Base-by-base conservation (phyloP, 1,139 yeast genomes). In the Nakaseomyces kungkrabaensis region DNA sequence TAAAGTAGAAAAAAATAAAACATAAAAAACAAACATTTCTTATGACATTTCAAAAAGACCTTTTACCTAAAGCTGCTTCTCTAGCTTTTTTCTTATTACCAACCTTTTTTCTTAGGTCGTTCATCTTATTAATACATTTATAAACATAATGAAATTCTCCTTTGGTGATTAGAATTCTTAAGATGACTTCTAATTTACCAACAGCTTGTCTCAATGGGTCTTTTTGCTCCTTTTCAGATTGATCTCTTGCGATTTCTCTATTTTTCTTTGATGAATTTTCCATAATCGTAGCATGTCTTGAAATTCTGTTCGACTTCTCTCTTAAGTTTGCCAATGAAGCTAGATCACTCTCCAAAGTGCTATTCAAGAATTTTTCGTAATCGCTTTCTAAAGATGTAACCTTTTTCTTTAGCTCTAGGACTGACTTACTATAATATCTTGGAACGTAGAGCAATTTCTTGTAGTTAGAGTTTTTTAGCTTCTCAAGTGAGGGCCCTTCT, bases 401-500 rank as follows among this genome's bases (percentile, higher is more conserved):
- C 58, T 83, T 89, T 37, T 68, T 75, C 52, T 73, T 74, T 52
- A 86, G 71, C 47, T 73, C 77, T 0, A 64, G 55, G 0, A 72
- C 69, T n/a, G 76, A 71, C 51, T 77, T 71, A 55, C 82, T 88
- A 60, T 85, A 85, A 60, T 79, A 80, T 1, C 77, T 81, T 1
- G 90, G 88, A 17, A 85, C 72, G 25, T 84, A 68, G 53, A 82
- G 68, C 25, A 86, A 65, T 36, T 81, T 76, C 62, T 84, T 88
- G 62, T 83, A 85, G 40, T 76, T 76, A 45, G 76, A 79, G 51
- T 79, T 79, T 56, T 81, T 82, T 59, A 87, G 68, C 9, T 77
- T 79, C 54, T 77, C 81, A 41, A 85, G 61, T 0, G 89, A 77
- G 0, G 94, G 94, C 0, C 96, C 96, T 47, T 83, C 84, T 0